Evolutionary conservation across 2,329 filamentous ascomycete species (phyloP).

Genomic region (Aspergillus fijiensis): DNA sequence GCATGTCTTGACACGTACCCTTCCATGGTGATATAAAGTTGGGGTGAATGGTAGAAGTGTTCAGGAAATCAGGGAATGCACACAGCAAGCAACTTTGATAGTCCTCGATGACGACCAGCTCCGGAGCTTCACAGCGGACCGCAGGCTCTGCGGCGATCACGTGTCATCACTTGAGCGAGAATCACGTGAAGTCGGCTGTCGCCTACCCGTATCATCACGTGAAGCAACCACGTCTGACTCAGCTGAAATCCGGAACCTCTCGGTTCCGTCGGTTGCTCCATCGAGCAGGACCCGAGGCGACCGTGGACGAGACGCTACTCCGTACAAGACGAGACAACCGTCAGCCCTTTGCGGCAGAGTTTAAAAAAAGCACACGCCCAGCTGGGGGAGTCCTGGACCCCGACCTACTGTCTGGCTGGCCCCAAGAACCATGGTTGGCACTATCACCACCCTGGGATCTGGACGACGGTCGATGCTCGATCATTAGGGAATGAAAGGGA

Average conservation of each 20-base stretch:
- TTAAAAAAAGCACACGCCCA: slow-evolving; percentile 9
- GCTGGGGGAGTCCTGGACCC: not conserved
- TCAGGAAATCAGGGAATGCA: slow-evolving; percentile 11
- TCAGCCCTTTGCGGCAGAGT: not conserved
- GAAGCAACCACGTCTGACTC: not conserved
- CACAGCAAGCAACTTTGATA: not conserved
- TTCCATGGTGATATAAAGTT: slow-evolving; percentile 34
- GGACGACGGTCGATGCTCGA: not conserved
- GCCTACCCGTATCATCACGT: no score
- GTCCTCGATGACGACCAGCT: slow-evolving; percentile 15
- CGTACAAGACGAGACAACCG: no score
- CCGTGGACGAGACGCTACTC: no score
- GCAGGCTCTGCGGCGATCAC: slow-evolving; percentile 21
- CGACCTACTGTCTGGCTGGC: not conserved
- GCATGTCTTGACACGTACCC: slow-evolving; percentile 25
- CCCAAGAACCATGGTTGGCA: slow-evolving; percentile 1
- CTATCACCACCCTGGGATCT: not conserved
- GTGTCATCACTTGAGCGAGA: slow-evolving; percentile 13
- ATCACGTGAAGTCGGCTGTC: not conserved
- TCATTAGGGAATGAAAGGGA: not conserved
- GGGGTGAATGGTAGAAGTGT: not conserved
- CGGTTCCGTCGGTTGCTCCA: not conserved
- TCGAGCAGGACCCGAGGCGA: not conserved
- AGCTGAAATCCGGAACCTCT: not conserved
- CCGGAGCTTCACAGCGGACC: slow-evolving; percentile 19